phyloP scores from a whole-genome alignment of 2,329 filamentous ascomycete species.

The Fusarium kyushuense region DNA sequence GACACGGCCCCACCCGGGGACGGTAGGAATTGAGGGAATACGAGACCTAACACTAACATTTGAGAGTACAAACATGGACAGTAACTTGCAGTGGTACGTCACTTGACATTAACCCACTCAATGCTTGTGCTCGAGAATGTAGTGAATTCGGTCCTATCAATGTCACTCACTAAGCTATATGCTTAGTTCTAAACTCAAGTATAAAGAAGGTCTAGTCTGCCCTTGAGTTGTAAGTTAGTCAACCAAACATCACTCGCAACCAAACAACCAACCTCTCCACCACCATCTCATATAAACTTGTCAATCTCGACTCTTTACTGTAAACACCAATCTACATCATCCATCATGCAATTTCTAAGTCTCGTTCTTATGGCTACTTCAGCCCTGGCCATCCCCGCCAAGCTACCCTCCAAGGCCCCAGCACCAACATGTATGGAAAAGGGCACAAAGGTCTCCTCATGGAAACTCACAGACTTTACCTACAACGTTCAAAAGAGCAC shows the following conservation, averaged over 20 bases:
- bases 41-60: slow-evolving; percentile 31
- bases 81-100: slow-evolving; percentile 39
- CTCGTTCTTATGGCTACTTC: slow-evolving; percentile 48
- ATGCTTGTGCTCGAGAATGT: slow-evolving; percentile 33
- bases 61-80: background rate
- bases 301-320: background rate
- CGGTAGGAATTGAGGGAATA: slow-evolving; percentile 38
- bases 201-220: slow-evolving; percentile 36
- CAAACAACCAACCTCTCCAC: slow-evolving; percentile 30
- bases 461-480: slow-evolving; percentile 59
- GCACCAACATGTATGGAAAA: slow-evolving; percentile 43
- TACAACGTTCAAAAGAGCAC: slow-evolving; percentile 65
- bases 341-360: slow-evolving; percentile 45
- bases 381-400: slow-evolving; percentile 45
- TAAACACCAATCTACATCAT: background rate
- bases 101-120: slow-evolving; percentile 30
- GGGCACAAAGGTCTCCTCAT: slow-evolving; percentile 47
- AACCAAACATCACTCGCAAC: slow-evolving; percentile 14
- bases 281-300: background rate
- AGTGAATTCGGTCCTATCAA: slow-evolving; percentile 31
- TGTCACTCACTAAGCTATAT: background rate
- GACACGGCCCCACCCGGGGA: slow-evolving; percentile 11
- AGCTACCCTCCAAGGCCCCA: slow-evolving; percentile 17
- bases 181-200: slow-evolving; percentile 2
- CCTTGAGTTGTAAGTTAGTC: background rate